Conservation (phyloP, 2,329 filamentous ascomycete genomes). For the Monascus ruber region DNA sequence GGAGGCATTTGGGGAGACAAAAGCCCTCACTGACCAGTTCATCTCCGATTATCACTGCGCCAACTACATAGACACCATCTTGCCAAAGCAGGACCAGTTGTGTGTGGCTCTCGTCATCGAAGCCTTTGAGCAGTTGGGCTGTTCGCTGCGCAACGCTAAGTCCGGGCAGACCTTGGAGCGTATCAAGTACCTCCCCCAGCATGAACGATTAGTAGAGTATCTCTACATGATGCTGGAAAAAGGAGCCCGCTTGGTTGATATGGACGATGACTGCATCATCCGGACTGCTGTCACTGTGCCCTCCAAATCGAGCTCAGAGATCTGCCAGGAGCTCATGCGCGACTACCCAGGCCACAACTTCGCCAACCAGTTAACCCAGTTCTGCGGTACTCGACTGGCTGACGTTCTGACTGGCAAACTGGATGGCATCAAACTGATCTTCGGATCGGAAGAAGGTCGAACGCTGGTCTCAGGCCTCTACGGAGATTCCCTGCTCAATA, state of each 20-base stretch:
- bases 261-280: slow-evolving; percentile 12
- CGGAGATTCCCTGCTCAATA: slow-evolving; percentile 24
- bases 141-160: slow-evolving; percentile 7
- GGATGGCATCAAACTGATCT: slow-evolving; percentile 30
- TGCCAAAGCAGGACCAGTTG: slow-evolving; percentile 13
- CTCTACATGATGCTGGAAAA: slow-evolving; percentile 24
- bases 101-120: slow-evolving; percentile 17
- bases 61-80: slow-evolving; percentile 15
- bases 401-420: slow-evolving; percentile 17
- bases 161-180: slow-evolving; percentile 8
- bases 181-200: slow-evolving; percentile 10
- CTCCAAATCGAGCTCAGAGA: slow-evolving; percentile 7
- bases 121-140: slow-evolving; percentile 25
- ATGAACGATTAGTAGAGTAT: slow-evolving; percentile 14
- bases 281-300: slow-evolving; percentile 17
- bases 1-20: slow-evolving; percentile 15
- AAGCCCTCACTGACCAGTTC: slow-evolving; percentile 18
- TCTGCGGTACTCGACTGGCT: slow-evolving; percentile 10
- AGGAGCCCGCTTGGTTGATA: slow-evolving; percentile 19
- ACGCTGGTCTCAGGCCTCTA: slow-evolving; percentile 28
- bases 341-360: slow-evolving; percentile 15
- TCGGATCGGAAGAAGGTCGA: slow-evolving; percentile 24
- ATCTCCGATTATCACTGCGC: slow-evolving; percentile 13
- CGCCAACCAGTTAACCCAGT: slow-evolving; percentile 14
- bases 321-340: slow-evolving; percentile 17